phyloP scores from a whole-genome alignment of 2,329 filamentous ascomycete species.

The Scorias spongiosa region DNA sequence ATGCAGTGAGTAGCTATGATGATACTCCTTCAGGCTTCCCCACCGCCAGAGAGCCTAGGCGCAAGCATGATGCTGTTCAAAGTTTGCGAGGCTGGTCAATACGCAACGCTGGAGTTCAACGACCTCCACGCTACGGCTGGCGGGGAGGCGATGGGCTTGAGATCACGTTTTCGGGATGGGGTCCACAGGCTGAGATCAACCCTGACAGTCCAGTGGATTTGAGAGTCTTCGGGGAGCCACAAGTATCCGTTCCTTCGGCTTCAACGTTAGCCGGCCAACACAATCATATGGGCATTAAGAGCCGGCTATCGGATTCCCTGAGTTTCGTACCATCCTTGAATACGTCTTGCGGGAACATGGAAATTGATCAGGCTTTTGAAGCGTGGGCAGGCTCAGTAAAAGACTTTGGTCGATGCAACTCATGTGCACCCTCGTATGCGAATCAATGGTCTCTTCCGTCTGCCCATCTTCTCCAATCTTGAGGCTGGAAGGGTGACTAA shows the following conservation, averaged over 20 bases:
- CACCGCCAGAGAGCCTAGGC: too few relatives aligned
- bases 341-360: background rate
- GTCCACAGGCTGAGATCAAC: constrained; percentile 17
- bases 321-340: background rate
- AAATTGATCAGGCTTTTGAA: background rate
- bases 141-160: constrained; percentile 20
- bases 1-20: too few relatives aligned
- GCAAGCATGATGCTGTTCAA: too few relatives aligned
- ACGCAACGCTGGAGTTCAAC: background rate
- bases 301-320: too few relatives aligned
- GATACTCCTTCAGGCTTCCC: too few relatives aligned
- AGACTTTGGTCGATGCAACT: background rate
- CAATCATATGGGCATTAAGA: too few relatives aligned
- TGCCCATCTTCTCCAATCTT: too few relatives aligned
- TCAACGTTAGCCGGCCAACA: too few relatives aligned
- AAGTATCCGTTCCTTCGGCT: background rate
- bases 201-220: constrained; percentile 12
- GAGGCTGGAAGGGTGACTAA: too few relatives aligned
- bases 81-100: background rate
- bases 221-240: background rate
- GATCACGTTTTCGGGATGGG: constrained; percentile 20
- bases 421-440: background rate
- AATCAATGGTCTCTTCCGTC: too few relatives aligned
- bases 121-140: constrained; percentile 15
- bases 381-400: background rate